phyloP scores from a whole-genome alignment of 331 rosid species.

The Quercus lobata region DNA sequence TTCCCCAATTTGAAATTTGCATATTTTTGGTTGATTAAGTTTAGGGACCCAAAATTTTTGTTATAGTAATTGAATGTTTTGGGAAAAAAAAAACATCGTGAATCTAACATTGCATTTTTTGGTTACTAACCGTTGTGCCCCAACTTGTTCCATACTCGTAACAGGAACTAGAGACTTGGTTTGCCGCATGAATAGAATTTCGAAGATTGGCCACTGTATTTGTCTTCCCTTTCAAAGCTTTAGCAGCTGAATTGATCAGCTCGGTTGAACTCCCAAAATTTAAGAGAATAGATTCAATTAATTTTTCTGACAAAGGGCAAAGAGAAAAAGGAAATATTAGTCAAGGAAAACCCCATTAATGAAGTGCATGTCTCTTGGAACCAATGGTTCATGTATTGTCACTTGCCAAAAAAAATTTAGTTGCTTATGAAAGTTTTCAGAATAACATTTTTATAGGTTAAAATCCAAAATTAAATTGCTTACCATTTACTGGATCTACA shows the following conservation, averaged over 20 bases:
- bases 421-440: not conserved
- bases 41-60: too few relatives aligned
- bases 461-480: too few relatives aligned
- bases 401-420: too few relatives aligned
- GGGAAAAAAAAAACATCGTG: too few relatives aligned
- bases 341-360: not conserved
- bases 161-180: conserved; percentile 32
- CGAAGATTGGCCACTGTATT: not conserved
- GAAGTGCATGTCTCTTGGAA: too few relatives aligned
- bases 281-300: conserved; percentile 17
- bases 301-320: conserved; percentile 21
- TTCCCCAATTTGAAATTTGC: too few relatives aligned
- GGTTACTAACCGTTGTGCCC: conserved; percentile 51
- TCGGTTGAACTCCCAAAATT: conserved; percentile 51
- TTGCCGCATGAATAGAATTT: conserved; percentile 25
- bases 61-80: too few relatives aligned
- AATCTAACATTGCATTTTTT: not conserved
- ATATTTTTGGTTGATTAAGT: too few relatives aligned
- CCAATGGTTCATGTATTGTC: too few relatives aligned
- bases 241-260: conserved; percentile 34
- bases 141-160: conserved; percentile 58
- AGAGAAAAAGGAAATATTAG: not conserved
- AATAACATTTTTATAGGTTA: not conserved
- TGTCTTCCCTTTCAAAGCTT: conserved; percentile 35
- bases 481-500: conserved; percentile 18